Evolutionary conservation across 441 rosid species (phyloP).

Genomic region (Adansonia gregorii): DNA sequence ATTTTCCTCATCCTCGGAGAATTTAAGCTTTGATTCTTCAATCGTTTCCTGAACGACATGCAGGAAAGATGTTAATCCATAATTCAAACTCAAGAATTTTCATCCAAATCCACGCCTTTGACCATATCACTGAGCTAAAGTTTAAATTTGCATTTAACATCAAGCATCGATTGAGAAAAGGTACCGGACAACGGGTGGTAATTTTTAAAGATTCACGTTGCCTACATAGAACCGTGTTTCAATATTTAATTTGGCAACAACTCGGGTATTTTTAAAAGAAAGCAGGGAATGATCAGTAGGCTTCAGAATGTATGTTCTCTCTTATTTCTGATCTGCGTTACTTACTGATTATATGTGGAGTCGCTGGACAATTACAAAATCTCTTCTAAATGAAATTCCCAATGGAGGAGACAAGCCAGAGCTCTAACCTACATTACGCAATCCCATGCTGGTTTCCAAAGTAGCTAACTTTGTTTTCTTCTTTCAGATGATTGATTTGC

Average conservation of each 20-base stretch:
- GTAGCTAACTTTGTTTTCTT: neutral
- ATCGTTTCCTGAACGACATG: slow-evolving; percentile 35
- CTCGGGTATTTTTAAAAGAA: neutral
- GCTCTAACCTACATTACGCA: neutral
- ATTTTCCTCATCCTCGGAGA: slow-evolving; percentile 46
- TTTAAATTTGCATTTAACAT: neutral
- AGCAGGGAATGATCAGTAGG: neutral
- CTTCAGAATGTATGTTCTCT: neutral
- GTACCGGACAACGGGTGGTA: neutral
- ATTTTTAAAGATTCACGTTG: neutral
- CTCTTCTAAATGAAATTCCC: too few relatives aligned
- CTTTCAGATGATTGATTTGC: neutral
- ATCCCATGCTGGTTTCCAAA: neutral
- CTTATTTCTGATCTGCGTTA: neutral
- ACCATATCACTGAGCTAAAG: neutral
- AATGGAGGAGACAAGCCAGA: neutral
- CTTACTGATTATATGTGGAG: too few relatives aligned
- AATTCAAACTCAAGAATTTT: too few relatives aligned
- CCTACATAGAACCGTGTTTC: too few relatives aligned
- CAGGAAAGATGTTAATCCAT: neutral
- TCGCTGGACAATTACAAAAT: too few relatives aligned
- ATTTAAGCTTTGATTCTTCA: slow-evolving; percentile 34
- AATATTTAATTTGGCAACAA: neutral
- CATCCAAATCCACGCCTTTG: neutral
- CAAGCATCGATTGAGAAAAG: neutral